Conservation (phyloP, 1,139 yeast species). For the Saccharomyces hybrid region DNA sequence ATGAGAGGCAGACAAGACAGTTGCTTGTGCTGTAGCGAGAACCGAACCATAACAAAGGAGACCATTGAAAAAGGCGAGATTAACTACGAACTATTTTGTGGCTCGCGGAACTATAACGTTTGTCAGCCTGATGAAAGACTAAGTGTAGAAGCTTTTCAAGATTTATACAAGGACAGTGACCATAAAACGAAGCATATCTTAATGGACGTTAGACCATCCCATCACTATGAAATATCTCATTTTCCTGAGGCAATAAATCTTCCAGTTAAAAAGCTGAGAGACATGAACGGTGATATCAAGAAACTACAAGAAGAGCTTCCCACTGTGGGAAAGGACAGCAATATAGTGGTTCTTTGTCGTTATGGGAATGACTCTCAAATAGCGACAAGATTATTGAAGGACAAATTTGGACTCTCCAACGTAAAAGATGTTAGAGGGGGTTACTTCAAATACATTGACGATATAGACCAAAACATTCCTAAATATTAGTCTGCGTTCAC, state of each 20-base stretch:
- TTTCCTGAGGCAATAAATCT: slow-evolving; percentile 56
- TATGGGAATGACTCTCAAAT: slow-evolving; percentile 87
- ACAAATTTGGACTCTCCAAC: slow-evolving; percentile 40
- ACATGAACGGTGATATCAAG: slow-evolving; percentile 30
- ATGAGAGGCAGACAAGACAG: slow-evolving; percentile 61
- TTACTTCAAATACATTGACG: slow-evolving; percentile 57
- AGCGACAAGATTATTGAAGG: slow-evolving; percentile 54
- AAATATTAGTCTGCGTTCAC: slow-evolving; percentile 40
- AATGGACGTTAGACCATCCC: slow-evolving; percentile 75
- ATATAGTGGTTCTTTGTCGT: slow-evolving; percentile 51
- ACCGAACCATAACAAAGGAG: slow-evolving; percentile 39
- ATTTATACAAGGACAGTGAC: slow-evolving; percentile 11
- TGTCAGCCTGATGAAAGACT: slow-evolving; percentile 43
- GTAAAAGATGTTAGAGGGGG: slow-evolving; percentile 78
- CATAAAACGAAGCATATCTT: slow-evolving; percentile 32
- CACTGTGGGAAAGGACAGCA: slow-evolving; percentile 15
- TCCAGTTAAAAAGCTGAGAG: slow-evolving; percentile 47
- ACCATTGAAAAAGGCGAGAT: slow-evolving; percentile 41
- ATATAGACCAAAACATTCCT: slow-evolving; percentile 58
- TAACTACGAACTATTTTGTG: slow-evolving; percentile 72
- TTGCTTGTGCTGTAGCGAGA: slow-evolving; percentile 62
- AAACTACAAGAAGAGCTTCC: slow-evolving; percentile 21
- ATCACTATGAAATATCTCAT: slow-evolving; percentile 63
- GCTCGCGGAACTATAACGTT: slow-evolving; percentile 44
- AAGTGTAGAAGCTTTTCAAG: slow-evolving; percentile 39